Evolutionary conservation across 495 filamentous ascomycete species (phyloP).

Genomic region (Evernia prunastri): DNA sequence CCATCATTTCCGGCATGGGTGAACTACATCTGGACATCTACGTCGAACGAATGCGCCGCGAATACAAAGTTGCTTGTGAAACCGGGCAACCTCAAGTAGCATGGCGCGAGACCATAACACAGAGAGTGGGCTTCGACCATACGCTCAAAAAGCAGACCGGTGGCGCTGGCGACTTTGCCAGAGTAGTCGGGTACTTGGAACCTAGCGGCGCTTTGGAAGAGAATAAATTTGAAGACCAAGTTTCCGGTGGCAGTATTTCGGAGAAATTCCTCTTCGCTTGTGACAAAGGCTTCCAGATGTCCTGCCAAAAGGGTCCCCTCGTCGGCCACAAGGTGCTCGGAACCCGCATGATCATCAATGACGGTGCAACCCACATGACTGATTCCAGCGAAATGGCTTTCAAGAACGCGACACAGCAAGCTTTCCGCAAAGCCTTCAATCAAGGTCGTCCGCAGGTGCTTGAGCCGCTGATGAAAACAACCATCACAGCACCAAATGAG

Average conservation of each 20-base stretch:
- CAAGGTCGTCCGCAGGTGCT: constrained; percentile 72
- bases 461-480: constrained; percentile 97
- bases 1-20: constrained; percentile 98
- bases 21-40: constrained; percentile 97
- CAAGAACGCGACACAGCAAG: constrained; percentile 91
- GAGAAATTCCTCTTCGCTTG: constrained; percentile 97
- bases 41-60: constrained; percentile 94
- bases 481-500: constrained; percentile 89
- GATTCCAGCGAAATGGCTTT: constrained; percentile 99
- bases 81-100: constrained; percentile 97
- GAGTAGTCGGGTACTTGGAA: constrained; percentile 89
- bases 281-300: constrained; percentile 86
- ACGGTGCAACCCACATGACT: constrained; percentile 96
- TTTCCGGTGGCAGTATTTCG: constrained; percentile 83
- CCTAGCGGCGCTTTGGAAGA: constrained; percentile 64
- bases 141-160: constrained; percentile 94
- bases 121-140: constrained; percentile 78
- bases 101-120: constrained; percentile 88
- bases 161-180: constrained; percentile 92
- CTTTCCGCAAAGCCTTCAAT: constrained; percentile 90
- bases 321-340: constrained; percentile 93
- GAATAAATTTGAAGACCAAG: constrained; percentile 79
- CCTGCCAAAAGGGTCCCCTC: constrained; percentile 82
- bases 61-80: constrained; percentile 91
- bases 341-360: constrained; percentile 84